phyloP scores from a whole-genome alignment of 768 basidiomycete species.

The Gloeostereum incarnatum region DNA sequence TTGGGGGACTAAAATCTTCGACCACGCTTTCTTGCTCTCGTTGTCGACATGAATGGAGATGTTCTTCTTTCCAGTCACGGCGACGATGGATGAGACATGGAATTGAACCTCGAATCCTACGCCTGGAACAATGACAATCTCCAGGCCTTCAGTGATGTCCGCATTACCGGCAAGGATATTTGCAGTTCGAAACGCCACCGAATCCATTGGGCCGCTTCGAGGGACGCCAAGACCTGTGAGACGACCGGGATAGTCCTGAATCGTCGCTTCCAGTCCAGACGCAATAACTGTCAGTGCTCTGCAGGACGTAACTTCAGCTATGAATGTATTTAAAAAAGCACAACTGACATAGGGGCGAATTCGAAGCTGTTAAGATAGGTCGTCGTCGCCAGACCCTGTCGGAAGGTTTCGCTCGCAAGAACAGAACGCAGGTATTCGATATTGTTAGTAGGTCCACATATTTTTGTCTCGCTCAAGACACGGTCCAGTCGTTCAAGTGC shows the following conservation, averaged over 20 bases:
- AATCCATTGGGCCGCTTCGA: slow-evolving; percentile 56
- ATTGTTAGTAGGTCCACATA: slow-evolving; percentile 57
- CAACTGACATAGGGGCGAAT: slow-evolving; percentile 29
- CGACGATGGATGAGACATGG: slow-evolving; percentile 35
- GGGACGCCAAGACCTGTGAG: slow-evolving; percentile 49
- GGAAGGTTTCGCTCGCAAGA: slow-evolving; percentile 26
- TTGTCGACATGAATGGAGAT: slow-evolving; percentile 33
- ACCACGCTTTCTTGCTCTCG: slow-evolving; percentile 33
- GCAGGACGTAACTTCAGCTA: background rate
- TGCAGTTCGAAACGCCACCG: slow-evolving; percentile 41
- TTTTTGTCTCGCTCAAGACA: slow-evolving; percentile 27
- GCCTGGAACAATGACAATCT: slow-evolving; percentile 39
- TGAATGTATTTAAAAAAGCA: slow-evolving; percentile 2
- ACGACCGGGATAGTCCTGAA: slow-evolving; percentile 53
- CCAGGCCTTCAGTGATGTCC: slow-evolving; percentile 40
- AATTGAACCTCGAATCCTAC: slow-evolving; percentile 38
- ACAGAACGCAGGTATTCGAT: slow-evolving; percentile 39
- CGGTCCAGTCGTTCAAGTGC: slow-evolving; percentile 31
- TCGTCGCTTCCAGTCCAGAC: slow-evolving; percentile 44
- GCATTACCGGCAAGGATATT: slow-evolving; percentile 53
- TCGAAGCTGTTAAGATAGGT: slow-evolving; percentile 34
- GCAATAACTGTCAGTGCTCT: slow-evolving; percentile 46
- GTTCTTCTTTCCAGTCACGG: slow-evolving; percentile 46
- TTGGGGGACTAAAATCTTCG: slow-evolving; percentile 32
- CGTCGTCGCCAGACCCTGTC: slow-evolving; percentile 35